phyloP scores from a whole-genome alignment of 148 eudicot species.

The Persicaria maculosa region DNA sequence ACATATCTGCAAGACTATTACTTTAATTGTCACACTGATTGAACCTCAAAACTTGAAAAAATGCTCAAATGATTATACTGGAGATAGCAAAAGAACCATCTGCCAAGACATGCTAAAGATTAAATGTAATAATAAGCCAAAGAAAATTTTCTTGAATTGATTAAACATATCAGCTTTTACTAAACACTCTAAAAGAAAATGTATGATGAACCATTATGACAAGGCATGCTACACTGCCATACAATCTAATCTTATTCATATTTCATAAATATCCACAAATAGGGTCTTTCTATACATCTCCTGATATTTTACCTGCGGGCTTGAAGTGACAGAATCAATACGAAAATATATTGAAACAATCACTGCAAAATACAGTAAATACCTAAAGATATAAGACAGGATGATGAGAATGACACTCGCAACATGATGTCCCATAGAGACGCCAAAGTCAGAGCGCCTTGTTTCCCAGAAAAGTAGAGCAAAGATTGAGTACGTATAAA shows the following conservation, averaged over 20 bases:
- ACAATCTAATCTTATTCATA: neutral
- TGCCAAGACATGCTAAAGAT: too few relatives aligned
- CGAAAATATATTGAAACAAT: neutral
- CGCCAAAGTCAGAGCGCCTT: conserved; percentile 90
- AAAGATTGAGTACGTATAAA: conserved; percentile 83
- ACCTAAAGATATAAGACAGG: conserved; percentile 67
- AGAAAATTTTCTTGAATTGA: neutral
- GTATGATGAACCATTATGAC: too few relatives aligned
- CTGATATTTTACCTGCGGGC: neutral
- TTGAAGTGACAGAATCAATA: neutral
- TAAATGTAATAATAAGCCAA: too few relatives aligned
- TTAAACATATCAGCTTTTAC: neutral
- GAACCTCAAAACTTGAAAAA: neutral
- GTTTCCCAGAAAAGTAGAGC: conserved; percentile 95
- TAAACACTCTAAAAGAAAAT: neutral
- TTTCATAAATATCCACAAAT: neutral
- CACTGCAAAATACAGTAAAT: neutral
- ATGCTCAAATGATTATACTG: too few relatives aligned
- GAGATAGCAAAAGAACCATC: too few relatives aligned
- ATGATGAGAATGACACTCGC: conserved; percentile 68
- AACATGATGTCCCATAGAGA: conserved; percentile 91
- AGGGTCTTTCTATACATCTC: neutral
- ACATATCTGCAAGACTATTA: neutral
- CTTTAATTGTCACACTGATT: too few relatives aligned
- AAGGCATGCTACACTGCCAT: neutral